These are phyloP conservation scores for Poa pratensis DNA, from an alignment of 176 grass and related monocot species.

Conservation along the genomic window DNA sequence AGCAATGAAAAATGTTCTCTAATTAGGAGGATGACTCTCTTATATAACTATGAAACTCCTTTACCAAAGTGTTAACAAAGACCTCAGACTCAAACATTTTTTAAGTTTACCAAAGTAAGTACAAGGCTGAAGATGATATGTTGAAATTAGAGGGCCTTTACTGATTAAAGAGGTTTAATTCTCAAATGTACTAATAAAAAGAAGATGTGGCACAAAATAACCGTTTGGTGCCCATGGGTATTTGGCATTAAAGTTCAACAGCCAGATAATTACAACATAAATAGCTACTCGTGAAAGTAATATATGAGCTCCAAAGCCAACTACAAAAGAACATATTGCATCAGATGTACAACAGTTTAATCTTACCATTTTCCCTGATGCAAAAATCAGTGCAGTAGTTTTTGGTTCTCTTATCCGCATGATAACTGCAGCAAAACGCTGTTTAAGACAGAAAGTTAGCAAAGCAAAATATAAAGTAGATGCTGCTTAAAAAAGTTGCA, in stretches of 20 bases:
- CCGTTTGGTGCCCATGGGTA: neutral
- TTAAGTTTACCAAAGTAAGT: neutral
- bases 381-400: conserved; percentile 80
- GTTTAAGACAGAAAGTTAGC: conserved; percentile 7
- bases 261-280: neutral
- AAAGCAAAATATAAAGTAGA: conserved; percentile 21
- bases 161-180: neutral
- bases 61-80: neutral
- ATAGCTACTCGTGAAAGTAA: neutral
- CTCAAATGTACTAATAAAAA: neutral
- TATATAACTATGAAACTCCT: neutral
- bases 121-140: neutral
- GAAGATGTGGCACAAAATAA: too few relatives aligned
- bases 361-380: conserved; percentile 82
- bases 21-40: neutral
- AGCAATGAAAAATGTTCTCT: neutral
- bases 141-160: neutral
- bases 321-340: neutral
- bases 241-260: neutral
- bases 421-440: conserved; percentile 90
- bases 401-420: conserved; percentile 89
- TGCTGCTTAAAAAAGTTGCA: neutral
- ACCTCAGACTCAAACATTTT: neutral
- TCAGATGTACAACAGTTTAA: neutral
- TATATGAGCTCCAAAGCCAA: neutral